Evolutionary conservation across 2,329 filamentous ascomycete genomes (phyloP), one percentile per base, ranked within the genome.

Genomic region (Grosmannia penicillata): DNA sequence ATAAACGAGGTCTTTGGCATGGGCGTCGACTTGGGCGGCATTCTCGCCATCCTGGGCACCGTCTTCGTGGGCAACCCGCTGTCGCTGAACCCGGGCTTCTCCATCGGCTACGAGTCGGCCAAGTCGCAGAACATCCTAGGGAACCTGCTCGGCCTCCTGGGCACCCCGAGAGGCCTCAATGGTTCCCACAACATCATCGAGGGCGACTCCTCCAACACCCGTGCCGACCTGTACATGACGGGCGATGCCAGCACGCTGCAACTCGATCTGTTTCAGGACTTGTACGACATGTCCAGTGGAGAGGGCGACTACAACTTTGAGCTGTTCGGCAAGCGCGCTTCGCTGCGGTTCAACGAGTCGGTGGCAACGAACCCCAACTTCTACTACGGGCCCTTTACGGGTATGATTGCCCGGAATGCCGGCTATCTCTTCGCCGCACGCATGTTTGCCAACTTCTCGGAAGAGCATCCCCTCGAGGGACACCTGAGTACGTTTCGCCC

Each of bases 161-260:
- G 62, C 3, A 56, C 56, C 14, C 65, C 65, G 0, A 59, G 60
- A 30, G 66, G 67, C 6, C 56, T 73, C 3, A 53, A 53, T 13
- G 63, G 64, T n/a, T 63, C 62, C 4, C 70, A 75, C 50, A 71
- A 72, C 49, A 62, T 65, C 39, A 66, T 71, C 47, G 70, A 74
- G 54, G 55, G 62, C 1, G 70, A 74, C 50, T 63, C 57, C 0
- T 72, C 67, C 31, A 59, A 61, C 32, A 70, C 67, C 0, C 61
- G 69, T 3, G 59, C 63, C 26, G 69, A 73, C 41, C 51, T 75
- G 0, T 73, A 73, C 49, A 47, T 57, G 10, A 65, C 59, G 2
- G 63, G 65, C 5, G 62, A 74, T 44, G 60, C 61, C 37, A 62
- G 61, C 38, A 61, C 60, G 15, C 57, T 74, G 52, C 66, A 71